A percentile compares a stretch with the other conserved stretches of the same genome.
These are phyloP conservation scores for Penicillium pulvis DNA, from an alignment of 495 filamentous ascomycete species.

Conservation along the genomic window DNA sequence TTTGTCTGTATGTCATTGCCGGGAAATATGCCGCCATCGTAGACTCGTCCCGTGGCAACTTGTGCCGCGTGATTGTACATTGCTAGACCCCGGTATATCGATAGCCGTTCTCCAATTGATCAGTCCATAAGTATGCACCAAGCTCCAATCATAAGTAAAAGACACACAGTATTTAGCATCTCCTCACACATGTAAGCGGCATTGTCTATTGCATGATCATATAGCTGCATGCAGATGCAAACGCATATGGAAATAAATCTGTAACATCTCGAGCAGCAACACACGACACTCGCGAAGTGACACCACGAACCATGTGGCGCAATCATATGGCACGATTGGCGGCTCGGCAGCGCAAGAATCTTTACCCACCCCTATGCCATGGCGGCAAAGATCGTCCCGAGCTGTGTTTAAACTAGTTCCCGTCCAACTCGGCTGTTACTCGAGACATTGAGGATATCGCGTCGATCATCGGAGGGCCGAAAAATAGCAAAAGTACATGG, in stretches of 20 bases:
- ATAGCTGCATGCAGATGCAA: neutral
- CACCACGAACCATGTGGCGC: conserved; percentile 12
- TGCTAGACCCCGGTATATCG: neutral
- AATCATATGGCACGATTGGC: conserved; percentile 13
- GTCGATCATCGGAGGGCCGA: conserved; percentile 14
- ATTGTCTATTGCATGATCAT: neutral
- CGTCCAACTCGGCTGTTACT: conserved; percentile 5
- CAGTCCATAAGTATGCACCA: neutral
- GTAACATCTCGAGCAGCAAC: neutral
- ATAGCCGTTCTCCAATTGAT: neutral
- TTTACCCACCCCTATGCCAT: conserved; percentile 14
- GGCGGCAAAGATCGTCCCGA: conserved; percentile 5
- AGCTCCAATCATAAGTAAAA: neutral
- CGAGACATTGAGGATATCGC: neutral
- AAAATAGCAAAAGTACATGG: conserved; percentile 1
- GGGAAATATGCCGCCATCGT: neutral
- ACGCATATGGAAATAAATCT: neutral
- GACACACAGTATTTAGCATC: neutral
- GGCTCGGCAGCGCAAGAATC: conserved; percentile 10
- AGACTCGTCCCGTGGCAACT: neutral
- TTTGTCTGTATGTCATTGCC: neutral
- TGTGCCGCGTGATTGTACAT: neutral
- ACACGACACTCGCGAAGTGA: neutral
- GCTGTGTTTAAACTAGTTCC: conserved; percentile 2
- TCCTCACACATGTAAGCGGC: neutral